Evolutionary conservation across 352 stramenopile species (phyloP), one percentile per base, ranked within the genome.

Genomic region (Vaucheria bursata): DNA sequence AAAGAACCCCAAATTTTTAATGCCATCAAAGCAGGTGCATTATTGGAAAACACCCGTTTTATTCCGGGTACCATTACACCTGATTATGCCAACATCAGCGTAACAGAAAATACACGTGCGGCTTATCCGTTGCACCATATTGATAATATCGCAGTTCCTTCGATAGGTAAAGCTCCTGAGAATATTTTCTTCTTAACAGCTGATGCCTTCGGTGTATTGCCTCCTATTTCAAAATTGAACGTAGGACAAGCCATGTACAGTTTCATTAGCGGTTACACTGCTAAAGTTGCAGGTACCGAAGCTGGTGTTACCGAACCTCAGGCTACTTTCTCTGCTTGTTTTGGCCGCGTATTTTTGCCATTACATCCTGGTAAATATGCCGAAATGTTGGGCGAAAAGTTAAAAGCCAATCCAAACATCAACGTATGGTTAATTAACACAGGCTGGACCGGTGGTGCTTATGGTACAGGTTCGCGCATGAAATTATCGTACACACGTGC

Each of bases 51-150:
- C 89, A 90, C 95, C 52, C 92, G 88, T 39, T 85, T 99, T 53
- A 86, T 88, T 18, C 69, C 65, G 34, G 35, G 25, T n/a, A 74
- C n/a, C 29, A n/a, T n/a, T n/a, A n/a, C n/a, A n/a, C n/a, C 93
- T 4, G 94, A 98, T 87, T 99, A 97, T 85, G 94, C 90, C 84
- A 94, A 98, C 87, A 91, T 87, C 32, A 90, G 84, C 85, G 98
- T 98, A 86, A 99, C 95, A 25, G 89, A 98, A 85, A 99, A 98
- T 88, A 93, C 92, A 74, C 93, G 95, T 73, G 95, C 98, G 74
- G 97, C 92, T n/a, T 99, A 99, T 87, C 95, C 95, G n/a, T 97
- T 98, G 85, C 94, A 97, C 85, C 94, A 98, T 88, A 98, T 99
- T 88, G 88, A 91, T 66, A 96, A 96, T 87, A 92, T 95, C 86